These are phyloP conservation scores for Orbilia ellipsospora DNA, from an alignment of 2,329 filamentous ascomycete species.

Conservation along the genomic window DNA sequence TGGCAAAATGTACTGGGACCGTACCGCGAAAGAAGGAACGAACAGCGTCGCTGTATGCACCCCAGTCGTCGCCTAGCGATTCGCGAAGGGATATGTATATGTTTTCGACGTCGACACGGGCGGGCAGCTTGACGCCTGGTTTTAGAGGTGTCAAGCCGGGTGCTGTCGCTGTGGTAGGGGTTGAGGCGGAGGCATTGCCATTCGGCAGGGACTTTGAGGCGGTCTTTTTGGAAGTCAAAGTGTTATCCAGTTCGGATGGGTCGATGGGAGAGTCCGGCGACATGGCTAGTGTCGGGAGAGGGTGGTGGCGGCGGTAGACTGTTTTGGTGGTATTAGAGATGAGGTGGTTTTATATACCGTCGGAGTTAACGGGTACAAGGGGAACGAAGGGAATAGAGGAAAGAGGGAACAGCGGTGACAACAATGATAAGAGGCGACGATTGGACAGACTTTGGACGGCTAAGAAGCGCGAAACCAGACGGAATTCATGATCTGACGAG, in stretches of 20 bases:
- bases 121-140: constrained; percentile 51
- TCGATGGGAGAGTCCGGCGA: constrained; percentile 54
- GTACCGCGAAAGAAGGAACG: constrained; percentile 56
- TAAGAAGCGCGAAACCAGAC: constrained; percentile 35
- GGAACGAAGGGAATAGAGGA: background rate
- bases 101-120: constrained; percentile 55
- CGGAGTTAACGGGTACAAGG: constrained; percentile 6
- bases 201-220: constrained; percentile 52
- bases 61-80: constrained; percentile 54
- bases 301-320: constrained; percentile 9
- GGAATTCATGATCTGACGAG: constrained; percentile 40
- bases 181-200: constrained; percentile 45
- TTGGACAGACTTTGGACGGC: constrained; percentile 22
- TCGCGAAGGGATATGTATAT: constrained; percentile 53
- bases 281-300: constrained; percentile 31
- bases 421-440: constrained; percentile 13
- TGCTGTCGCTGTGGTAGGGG: constrained; percentile 44
- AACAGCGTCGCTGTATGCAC: constrained; percentile 53
- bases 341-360: constrained; percentile 20
- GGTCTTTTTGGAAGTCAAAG: constrained; percentile 33
- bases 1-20: no score
- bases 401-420: no score
- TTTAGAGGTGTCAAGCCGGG: constrained; percentile 43
- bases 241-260: constrained; percentile 46
- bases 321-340: constrained; percentile 18